phyloP scores from a whole-genome alignment of 495 filamentous ascomycete species.

The Aspergillus incahuasiensis region DNA sequence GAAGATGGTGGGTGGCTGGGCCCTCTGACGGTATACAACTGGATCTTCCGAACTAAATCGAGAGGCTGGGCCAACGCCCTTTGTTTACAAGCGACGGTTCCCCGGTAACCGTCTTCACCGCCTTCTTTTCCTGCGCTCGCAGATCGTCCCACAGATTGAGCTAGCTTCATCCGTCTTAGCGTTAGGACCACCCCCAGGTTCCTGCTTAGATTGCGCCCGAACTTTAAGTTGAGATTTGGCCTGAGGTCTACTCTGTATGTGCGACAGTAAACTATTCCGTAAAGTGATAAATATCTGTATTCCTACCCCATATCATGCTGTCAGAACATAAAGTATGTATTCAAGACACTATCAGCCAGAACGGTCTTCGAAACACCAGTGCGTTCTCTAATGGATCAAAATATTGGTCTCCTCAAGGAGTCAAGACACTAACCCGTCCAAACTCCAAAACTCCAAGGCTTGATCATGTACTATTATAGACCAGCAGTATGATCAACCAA shows the following conservation, averaged over 20 bases:
- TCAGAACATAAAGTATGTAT: background rate
- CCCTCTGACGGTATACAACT: constrained; percentile 14
- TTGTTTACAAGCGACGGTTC: constrained; percentile 44
- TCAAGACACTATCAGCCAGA: background rate
- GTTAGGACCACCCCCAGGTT: constrained; percentile 9
- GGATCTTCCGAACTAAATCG: constrained; percentile 22
- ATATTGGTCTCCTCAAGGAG: background rate
- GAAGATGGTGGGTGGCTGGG: constrained; percentile 22
- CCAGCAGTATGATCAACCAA: background rate
- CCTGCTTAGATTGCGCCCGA: background rate
- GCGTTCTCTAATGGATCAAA: background rate
- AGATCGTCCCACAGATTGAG: constrained; percentile 7
- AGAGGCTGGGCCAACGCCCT: constrained; percentile 46
- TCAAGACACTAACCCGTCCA: background rate
- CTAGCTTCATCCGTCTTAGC: constrained; percentile 21
- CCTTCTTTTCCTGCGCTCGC: constrained; percentile 19
- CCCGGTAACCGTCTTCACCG: constrained; percentile 35
- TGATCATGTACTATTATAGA: background rate
- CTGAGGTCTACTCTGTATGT: too few species aligned
- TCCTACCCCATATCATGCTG: background rate
- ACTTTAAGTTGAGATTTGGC: background rate
- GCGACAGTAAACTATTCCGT: background rate
- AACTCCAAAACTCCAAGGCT: constrained; percentile 14
- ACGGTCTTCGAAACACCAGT: background rate
- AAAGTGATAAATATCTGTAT: background rate